Base-by-base conservation (phyloP, 108 stramenopile species). In the Epipyxis sp. region DNA sequence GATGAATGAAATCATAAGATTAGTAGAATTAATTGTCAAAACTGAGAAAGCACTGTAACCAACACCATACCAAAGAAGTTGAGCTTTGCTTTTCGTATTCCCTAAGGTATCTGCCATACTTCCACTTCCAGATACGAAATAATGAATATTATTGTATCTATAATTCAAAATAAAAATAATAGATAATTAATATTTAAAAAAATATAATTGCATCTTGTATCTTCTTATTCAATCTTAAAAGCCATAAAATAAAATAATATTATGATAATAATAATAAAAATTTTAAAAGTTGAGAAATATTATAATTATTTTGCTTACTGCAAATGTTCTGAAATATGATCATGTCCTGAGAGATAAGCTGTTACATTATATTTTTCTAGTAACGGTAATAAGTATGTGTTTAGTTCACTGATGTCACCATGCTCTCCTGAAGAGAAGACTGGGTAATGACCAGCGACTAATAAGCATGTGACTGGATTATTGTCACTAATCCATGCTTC, bases 281-380 rank as follows among this genome's bases (percentile, higher is more conserved):
- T n/a, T n/a, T n/a, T n/a, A n/a, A 57, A n/a, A n/a, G 25, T n/a
- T 57, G 25, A n/a, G n/a, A 57, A 57, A n/a, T n/a, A 57, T n/a
- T n/a, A 57, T 57, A 57, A n/a, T n/a, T n/a, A n/a, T n/a, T n/a
- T n/a, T n/a, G n/a, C n/a, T n/a, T n/a, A n/a, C n/a, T n/a, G 25
- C 3, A 74, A 25, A 37, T 74, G 71, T 32, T 74, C 71, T 27
- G 71, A 74, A 29, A 74, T 27, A 42, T 74, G 71, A 32, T 74
- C 71, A 37, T 74, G 71, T 10, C 71, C 71, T 43, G n/a, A 74
- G 34, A 74, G 6, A 57, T 74, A 74, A 32, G 71, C 71, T 10
- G 16, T 16, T 54, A 74, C 71, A 6, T 37, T 27, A 42, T 35
- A 74, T 42, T 74, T 20, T 32, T 74, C n/a, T 42, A 74, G 44